Base-by-base conservation (phyloP, 176 grass and related monocot species). In the Hyparrhenia diplandra region DNA sequence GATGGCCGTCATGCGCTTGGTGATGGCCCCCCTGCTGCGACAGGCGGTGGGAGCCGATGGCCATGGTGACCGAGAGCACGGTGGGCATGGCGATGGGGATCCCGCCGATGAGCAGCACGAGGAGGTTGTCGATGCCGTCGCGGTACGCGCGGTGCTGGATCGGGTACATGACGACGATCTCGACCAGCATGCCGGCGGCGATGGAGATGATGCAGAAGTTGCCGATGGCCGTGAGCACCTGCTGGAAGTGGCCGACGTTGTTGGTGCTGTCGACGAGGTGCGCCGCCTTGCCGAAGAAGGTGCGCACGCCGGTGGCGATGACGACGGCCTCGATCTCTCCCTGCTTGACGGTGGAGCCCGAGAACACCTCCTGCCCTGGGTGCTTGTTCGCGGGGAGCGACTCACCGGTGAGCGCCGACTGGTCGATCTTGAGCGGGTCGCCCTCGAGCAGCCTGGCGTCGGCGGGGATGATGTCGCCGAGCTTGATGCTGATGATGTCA, bases 201-300 rank as follows among this genome's bases (percentile, higher is more conserved):
- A 98, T 98, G 34, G 95, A 98, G 77, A 91, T 85, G 76, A 98
- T 98, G 83, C 92, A 94, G 85, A 97, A 97, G 85, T 98, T 98
- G 30, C 95, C 95, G 64, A 98, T 98, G 86, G 95, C 87, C 5
- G 92, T 94, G 46, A 98, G 90, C 63, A 98, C 95, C 80, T 85
- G 82, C 83, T 97, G 95, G 87, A 97, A 97, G 70, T 97, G 95
- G 1, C 95, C 92, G 0, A 94, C 92, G 35, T 97, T 92, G 90
- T 98, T 98, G 80, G 95, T 98, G 90, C 95, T 98, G 73, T 98
- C 95, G 34, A 97, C 95, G 29, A 97, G 90, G 90, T 97, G 95
- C 71, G 95, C 95, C 0, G 95, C 92, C 85, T 97, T 97, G 90
- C 95, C 95, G 68, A 97, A 97, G 83, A 97, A 97, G 52, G 95